Evolutionary conservation across 805 yeast genomes (phyloP).

Genomic region (Ogataea thermomethanolica): DNA sequence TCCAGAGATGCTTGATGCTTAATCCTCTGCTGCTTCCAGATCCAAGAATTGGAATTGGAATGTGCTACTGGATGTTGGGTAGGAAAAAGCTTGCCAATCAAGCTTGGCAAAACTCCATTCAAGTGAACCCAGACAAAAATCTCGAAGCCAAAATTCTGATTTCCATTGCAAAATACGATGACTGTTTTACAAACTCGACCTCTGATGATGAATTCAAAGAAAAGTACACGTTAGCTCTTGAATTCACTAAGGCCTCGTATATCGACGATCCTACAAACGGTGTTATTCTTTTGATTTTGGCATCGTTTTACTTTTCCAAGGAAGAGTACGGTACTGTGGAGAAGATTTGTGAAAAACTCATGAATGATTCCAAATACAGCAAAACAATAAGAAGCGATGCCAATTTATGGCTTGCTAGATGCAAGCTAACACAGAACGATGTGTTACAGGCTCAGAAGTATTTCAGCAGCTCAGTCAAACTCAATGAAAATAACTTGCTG

Average conservation of each 20-base stretch:
- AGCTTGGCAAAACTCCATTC: slow-evolving; percentile 81
- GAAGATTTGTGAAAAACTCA: slow-evolving; percentile 50
- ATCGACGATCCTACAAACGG: slow-evolving; percentile 47
- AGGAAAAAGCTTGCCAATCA: slow-evolving; percentile 70
- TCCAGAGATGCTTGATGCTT: slow-evolving; percentile 74
- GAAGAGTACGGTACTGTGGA: slow-evolving; percentile 56
- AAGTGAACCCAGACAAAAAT: slow-evolving; percentile 54
- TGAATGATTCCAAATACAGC: slow-evolving; percentile 38
- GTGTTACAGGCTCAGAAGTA: slow-evolving; percentile 65
- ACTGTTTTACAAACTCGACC: slow-evolving; percentile 51
- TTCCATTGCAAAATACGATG: slow-evolving; percentile 65
- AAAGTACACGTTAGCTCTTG: slow-evolving; percentile 58
- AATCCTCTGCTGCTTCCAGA: slow-evolving; percentile 84
- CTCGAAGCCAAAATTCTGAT: slow-evolving; percentile 61
- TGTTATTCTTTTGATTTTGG: slow-evolving; percentile 61
- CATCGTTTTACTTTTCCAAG: slow-evolving; percentile 69
- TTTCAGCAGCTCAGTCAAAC: slow-evolving; percentile 68
- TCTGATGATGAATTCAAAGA: slow-evolving; percentile 59
- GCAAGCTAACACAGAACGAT: slow-evolving; percentile 57
- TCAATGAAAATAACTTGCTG: slow-evolving; percentile 60
- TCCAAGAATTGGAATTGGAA: slow-evolving; percentile 91
- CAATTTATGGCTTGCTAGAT: slow-evolving; percentile 83
- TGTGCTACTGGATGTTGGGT: slow-evolving; percentile 87
- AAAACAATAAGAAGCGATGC: slow-evolving; percentile 54
- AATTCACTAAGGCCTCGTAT: slow-evolving; percentile 41